These are phyloP conservation scores for Fusarium sp. DNA, from an alignment of 2,329 filamentous ascomycete genomes.

Conservation along the genomic window DNA sequence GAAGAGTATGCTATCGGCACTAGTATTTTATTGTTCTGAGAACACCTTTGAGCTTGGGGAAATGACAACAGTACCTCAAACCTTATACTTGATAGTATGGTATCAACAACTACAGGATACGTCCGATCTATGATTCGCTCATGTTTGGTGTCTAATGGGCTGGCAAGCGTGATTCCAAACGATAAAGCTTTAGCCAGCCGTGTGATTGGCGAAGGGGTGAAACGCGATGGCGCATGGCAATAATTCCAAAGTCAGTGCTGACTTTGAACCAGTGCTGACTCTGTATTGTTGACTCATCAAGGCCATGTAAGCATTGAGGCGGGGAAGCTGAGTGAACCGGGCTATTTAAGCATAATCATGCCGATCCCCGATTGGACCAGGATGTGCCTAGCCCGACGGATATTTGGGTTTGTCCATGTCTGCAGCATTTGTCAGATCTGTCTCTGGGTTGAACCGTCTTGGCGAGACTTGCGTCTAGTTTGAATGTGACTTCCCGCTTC, in stretches of 20 bases:
- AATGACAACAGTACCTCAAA: not conserved
- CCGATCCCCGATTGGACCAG: not conserved
- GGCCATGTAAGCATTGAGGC: not conserved
- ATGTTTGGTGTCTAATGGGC: not conserved
- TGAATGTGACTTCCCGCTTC: too few relatives aligned
- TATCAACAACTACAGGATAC: rapidly evolving
- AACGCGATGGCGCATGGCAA: not conserved
- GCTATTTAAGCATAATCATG: constrained; percentile 12
- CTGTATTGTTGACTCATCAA: not conserved
- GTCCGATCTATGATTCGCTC: not conserved
- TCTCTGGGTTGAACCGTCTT: constrained; percentile 29
- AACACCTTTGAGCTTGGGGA: too few relatives aligned
- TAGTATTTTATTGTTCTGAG: too few relatives aligned
- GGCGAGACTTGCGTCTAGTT: too few relatives aligned
- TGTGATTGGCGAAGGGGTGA: not conserved
- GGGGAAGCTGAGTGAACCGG: not conserved
- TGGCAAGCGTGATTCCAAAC: not conserved
- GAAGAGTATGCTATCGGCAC: too few relatives aligned
- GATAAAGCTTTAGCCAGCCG: rapidly evolving
- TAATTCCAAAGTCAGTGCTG: not conserved
- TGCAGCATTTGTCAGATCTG: constrained; percentile 35
- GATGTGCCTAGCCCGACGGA: not conserved
- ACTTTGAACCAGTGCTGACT: not conserved
- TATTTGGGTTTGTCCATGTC: not conserved
- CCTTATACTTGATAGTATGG: not conserved